Evolutionary conservation across 2,329 filamentous ascomycete species (phyloP).

Genomic region (Fusarium abutilonis): DNA sequence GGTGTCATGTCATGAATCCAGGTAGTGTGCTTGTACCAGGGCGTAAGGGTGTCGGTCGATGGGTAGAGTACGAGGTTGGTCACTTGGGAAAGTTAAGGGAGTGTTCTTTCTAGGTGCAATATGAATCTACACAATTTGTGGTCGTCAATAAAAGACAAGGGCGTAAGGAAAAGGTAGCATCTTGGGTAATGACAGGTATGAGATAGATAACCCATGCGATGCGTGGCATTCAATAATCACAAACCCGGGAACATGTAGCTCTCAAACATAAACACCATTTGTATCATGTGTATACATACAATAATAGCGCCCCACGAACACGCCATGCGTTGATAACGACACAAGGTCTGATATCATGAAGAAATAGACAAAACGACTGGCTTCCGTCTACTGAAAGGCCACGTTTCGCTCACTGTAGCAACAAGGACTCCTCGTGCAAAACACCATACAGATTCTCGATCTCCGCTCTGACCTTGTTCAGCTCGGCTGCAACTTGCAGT

Average conservation of each 20-base stretch:
- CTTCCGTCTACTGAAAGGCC: background rate
- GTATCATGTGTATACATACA: slow-evolving; percentile 3
- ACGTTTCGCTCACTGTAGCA: slow-evolving; percentile 58
- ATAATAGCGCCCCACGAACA: background rate
- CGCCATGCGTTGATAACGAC: background rate
- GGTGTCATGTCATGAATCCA: slow-evolving; percentile 95
- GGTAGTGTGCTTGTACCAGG: slow-evolving; percentile 77
- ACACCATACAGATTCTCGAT: slow-evolving; percentile 72
- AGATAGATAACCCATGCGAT: slow-evolving; percentile 15
- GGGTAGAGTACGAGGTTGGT: slow-evolving; percentile 86
- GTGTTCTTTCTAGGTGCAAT: slow-evolving; percentile 60
- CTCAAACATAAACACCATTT: slow-evolving; percentile 2
- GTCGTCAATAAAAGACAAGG: slow-evolving; percentile 5
- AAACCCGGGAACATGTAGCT: background rate
- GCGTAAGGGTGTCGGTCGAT: slow-evolving; percentile 74
- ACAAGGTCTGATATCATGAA: background rate
- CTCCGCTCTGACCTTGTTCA: slow-evolving; percentile 68
- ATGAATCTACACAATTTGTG: background rate
- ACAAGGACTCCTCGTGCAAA: slow-evolving; percentile 66
- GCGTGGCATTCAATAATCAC: background rate
- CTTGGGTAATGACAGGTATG: slow-evolving; percentile 28
- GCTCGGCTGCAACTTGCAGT: slow-evolving; percentile 71
- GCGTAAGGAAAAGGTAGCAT: slow-evolving; percentile 9
- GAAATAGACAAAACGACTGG: slow-evolving; percentile 15
- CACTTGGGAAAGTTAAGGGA: slow-evolving; percentile 71